Conservation (phyloP, 2,329 filamentous ascomycete genomes). For the Phyllosticta citriasiana region DNA sequence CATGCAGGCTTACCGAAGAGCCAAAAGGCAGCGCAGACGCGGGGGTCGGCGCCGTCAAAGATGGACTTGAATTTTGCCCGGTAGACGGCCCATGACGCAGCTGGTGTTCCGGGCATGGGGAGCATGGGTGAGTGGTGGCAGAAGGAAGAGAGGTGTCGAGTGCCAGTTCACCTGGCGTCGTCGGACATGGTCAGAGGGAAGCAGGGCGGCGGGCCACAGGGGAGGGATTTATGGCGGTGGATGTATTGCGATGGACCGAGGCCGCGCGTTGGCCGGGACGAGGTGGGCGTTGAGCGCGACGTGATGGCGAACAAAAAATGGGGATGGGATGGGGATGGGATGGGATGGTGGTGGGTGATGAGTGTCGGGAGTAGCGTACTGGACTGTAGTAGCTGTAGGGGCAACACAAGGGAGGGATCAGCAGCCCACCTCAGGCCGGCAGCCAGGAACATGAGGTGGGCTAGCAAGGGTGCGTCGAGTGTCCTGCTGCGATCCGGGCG, state of each 20-base stretch:
- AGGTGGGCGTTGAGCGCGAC: neutral
- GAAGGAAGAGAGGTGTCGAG: neutral
- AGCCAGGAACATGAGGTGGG: neutral
- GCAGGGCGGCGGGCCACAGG: neutral
- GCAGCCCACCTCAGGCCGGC: neutral
- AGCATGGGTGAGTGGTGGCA: conserved; percentile 21
- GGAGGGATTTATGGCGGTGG: neutral
- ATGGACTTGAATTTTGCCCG: conserved; percentile 52
- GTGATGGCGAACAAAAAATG: no score
- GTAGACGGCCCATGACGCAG: conserved; percentile 65
- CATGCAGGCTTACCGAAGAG: conserved; percentile 59
- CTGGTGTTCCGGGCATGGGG: conserved; percentile 48
- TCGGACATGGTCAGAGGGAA: conserved; percentile 2
- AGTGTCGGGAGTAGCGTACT: neutral
- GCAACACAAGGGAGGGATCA: neutral
- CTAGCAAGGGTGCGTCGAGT: neutral
- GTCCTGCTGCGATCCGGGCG: neutral
- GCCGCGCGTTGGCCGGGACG: conserved; percentile 1
- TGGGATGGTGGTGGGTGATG: neutral
- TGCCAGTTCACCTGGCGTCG: conserved; percentile 5
- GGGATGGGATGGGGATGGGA: no score
- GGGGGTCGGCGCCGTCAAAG: conserved; percentile 57
- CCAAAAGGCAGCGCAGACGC: conserved; percentile 79
- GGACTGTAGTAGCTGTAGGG: neutral
- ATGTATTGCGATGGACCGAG: neutral